phyloP scores from a whole-genome alignment of 73 alveolate species.

The Tetrahymena malaccensis region DNA sequence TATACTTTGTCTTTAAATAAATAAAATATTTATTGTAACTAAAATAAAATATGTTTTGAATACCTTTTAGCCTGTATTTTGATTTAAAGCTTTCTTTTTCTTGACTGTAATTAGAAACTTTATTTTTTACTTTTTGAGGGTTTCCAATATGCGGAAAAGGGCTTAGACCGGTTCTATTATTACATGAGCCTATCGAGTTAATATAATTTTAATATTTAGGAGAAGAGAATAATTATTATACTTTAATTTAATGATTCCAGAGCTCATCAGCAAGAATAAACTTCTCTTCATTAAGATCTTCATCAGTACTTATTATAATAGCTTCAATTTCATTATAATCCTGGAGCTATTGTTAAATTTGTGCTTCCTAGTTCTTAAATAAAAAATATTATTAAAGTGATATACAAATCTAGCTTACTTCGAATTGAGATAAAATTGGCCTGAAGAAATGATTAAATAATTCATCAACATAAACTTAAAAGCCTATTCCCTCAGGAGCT shows the following conservation, averaged over 20 bases:
- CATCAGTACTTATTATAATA: background rate
- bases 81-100: background rate
- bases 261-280: background rate
- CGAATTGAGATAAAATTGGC: background rate
- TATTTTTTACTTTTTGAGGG: background rate
- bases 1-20: background rate
- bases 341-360: background rate
- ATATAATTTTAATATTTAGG: background rate
- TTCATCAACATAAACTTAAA: background rate
- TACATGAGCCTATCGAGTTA: background rate
- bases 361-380: background rate
- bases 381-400: background rate
- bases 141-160: background rate
- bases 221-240: background rate
- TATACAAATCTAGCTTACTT: background rate
- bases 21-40: background rate
- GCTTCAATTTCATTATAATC: background rate
- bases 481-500: background rate
- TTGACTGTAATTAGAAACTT: background rate
- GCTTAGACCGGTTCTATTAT: background rate
- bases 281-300: background rate
- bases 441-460: background rate
- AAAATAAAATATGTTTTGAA: background rate
- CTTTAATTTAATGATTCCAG: background rate
- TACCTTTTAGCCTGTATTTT: background rate